Percentiles rank a stretch among this genome's conserved stretches.
Conservation (phyloP, 331 rosid species). For the Arachis monticola region DNA sequence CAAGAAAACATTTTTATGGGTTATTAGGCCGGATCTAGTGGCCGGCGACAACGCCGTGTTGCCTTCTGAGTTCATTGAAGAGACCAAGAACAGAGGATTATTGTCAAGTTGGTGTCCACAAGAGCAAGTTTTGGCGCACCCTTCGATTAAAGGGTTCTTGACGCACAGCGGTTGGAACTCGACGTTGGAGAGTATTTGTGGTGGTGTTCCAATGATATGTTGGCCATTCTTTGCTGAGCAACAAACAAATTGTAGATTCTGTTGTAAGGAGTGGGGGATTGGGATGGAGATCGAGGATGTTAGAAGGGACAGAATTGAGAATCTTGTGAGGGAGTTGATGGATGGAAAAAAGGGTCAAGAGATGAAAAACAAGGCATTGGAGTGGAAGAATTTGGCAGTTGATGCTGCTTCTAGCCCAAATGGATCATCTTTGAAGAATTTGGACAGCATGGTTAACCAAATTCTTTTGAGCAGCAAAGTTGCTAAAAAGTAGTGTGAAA, state of each 20-base stretch:
- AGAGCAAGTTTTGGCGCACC: conserved; percentile 44
- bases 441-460: conserved; percentile 42
- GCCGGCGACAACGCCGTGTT: conserved; percentile 36
- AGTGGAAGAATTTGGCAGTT: conserved; percentile 57
- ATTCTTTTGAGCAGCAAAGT: conserved; percentile 30
- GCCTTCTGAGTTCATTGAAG: conserved; percentile 48
- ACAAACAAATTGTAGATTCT: conserved; percentile 46
- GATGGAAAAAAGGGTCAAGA: conserved; percentile 52
- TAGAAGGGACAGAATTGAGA: conserved; percentile 52
- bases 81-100: conserved; percentile 47
- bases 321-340: conserved; percentile 60
- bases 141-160: conserved; percentile 47
- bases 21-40: conserved; percentile 49
- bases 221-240: conserved; percentile 57
- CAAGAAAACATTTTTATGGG: conserved; percentile 52
- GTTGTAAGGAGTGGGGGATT: conserved; percentile 63
- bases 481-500: neutral
- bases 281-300: conserved; percentile 72
- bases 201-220: conserved; percentile 49
- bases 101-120: conserved; percentile 62
- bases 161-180: conserved; percentile 54
- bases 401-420: conserved; percentile 30
- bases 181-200: conserved; percentile 49
- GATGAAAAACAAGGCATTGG: conserved; percentile 51
- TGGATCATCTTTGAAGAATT: conserved; percentile 54